Base-by-base conservation (phyloP, 257 asterid genomes). In the Datura wrightii region DNA sequence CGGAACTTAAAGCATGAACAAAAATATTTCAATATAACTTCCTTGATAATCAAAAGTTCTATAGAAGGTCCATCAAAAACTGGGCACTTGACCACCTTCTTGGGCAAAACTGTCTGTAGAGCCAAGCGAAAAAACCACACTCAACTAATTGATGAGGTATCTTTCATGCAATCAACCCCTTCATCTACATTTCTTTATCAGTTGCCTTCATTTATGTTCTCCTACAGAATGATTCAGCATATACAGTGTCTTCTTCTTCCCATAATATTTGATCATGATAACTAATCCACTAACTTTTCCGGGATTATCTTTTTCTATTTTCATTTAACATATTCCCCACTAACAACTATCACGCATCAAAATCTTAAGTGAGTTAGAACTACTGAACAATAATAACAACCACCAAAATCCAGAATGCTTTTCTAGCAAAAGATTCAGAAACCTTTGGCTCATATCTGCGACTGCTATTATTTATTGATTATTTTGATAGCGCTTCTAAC, bases 221-320 rank as follows among this genome's bases (percentile, higher is more conserved):
- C 63, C 13, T 50, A 78, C 56, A 48, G 13, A 48, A 34, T 74
- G 13, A 74, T 74, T 48, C 48, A 74, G 24, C 60, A 48, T 41
- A 16, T 70, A 70, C 53, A 15, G 15, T 41, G 53, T 70, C 36
- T 69, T 66, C 31, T 15, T 69, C 56, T 71, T 70, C 79, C 81
- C 60, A 14, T 78, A 78, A 10, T 14, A 31, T 39, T 52, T 52
- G 82, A 14, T 24, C 31, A 24, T 52, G 63, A 52, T 34, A 78
- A 5, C 59, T 52, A 31, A 76, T 52, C 62, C 63, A 31, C 31
- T 31, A 50, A 31, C 15, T 15, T 0, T 78, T 78, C 46, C 62
- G 0, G 15, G 44, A 52, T 7, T 34, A 52, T 78, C 63, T 52
- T 31, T 52, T 78, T 8, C 48, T 31, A 52, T 31, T 8, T 34